Percentiles rank a stretch among this genome's conserved stretches.
Conservation (phyloP, 2,329 filamentous ascomycete species). For the Pseudocercospora cruenta region DNA sequence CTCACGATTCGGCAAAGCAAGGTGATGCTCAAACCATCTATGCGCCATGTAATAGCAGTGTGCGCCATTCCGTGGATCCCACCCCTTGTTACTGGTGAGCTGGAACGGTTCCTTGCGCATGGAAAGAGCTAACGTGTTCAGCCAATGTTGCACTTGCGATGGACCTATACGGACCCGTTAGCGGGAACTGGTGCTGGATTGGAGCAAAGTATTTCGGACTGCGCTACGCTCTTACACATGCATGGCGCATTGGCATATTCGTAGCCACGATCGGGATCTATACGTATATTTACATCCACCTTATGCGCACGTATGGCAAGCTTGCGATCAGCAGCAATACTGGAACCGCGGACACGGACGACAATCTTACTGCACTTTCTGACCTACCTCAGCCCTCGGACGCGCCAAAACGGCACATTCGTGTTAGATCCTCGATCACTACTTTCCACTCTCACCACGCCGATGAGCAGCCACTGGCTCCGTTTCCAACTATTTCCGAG, state of each 20-base stretch:
- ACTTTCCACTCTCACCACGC: slow-evolving; percentile 9
- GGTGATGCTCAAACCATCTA: slow-evolving; percentile 38
- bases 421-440: slow-evolving; percentile 16
- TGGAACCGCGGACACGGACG: slow-evolving; percentile 6
- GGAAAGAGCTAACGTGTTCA: not conserved
- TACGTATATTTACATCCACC: slow-evolving; percentile 47
- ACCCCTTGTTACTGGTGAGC: slow-evolving; percentile 44
- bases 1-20: slow-evolving; percentile 44
- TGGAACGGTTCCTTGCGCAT: not conserved
- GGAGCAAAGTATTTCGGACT: slow-evolving; percentile 41
- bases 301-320: slow-evolving; percentile 31
- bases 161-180: slow-evolving; percentile 43
- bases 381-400: not conserved
- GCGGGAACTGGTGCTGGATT: slow-evolving; percentile 57
- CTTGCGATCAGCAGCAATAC: slow-evolving; percentile 11
- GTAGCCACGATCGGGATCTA: slow-evolving; percentile 48
- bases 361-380: not conserved
- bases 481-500: slow-evolving; percentile 1
- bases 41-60: slow-evolving; percentile 37
- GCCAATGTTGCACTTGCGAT: slow-evolving; percentile 36
- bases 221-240: slow-evolving; percentile 52
- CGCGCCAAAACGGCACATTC: slow-evolving; percentile 6
- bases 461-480: slow-evolving; percentile 10
- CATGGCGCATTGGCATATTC: slow-evolving; percentile 52
- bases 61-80: slow-evolving; percentile 48